Evolutionary conservation across 345 rosid species (phyloP), one percentile per base, ranked within the genome.

Genomic region (Angophora floribunda): DNA sequence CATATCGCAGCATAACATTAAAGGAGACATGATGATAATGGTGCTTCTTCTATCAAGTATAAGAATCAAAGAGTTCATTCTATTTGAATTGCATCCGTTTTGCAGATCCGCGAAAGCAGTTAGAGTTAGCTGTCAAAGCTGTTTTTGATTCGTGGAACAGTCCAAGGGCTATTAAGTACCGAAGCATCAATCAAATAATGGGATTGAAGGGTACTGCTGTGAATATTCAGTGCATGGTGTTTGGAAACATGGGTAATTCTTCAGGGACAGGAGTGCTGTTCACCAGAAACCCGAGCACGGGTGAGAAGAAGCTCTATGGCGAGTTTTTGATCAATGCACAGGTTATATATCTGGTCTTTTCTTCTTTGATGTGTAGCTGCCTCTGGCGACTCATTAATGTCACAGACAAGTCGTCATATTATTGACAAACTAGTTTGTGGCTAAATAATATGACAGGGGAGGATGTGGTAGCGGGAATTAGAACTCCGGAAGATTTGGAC

Each of bases 381-480:
- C 41, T 19, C 82, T 75, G 82, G 45, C 6, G 49, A 75, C 82
- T 75, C 82, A 75, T 10, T 75, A 36, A 41, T 75, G 82, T 41
- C 13, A 75, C 82, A 41, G 41, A 41, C 49, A 41, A 75, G 82
- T 44, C 0, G 49, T 49, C 49, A 75, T 36, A 75, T 75, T 41
- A 75, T 75, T 75, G 82, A 41, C 82, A 36, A 75, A 28, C 26
- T 36, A 75, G 28, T 19, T 41, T 75, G 45, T 36, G 45, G 49
- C 26, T 19, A 36, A 19, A 41, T 36, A 75, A 36, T 49, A 75
- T 75, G 82, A 75, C 85, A 97, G 98, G 99, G 99, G 99, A 97
- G 87, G 99, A 97, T 89, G 99, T 97, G 3, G 99, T 97, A 86
- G 98, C 99, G n/a, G n/a, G n/a, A n/a, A n/a, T n/a, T n/a, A n/a